Conservation (phyloP, 2,329 filamentous ascomycete genomes). For the Teratosphaeria gauchensis region DNA sequence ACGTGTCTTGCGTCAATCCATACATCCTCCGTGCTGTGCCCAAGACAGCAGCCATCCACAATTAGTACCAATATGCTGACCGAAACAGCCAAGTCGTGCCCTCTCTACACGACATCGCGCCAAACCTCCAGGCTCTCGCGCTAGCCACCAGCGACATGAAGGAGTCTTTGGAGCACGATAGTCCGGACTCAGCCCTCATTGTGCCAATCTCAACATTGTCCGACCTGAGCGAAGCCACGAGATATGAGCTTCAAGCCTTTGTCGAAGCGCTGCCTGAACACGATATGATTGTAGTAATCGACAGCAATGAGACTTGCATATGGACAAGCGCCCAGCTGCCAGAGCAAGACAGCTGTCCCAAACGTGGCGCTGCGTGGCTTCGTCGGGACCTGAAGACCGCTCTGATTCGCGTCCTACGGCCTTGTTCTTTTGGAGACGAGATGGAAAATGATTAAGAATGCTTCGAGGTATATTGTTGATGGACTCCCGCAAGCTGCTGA, state of each 20-base stretch:
- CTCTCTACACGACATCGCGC: constrained; percentile 3
- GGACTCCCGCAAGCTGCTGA: background rate
- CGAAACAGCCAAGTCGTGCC: constrained; percentile 4
- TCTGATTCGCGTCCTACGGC: background rate
- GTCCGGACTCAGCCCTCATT: background rate
- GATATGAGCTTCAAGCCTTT: background rate
- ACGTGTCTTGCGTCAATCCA: background rate
- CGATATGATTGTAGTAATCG: constrained; percentile 2
- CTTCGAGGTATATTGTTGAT: background rate
- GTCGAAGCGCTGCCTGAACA: background rate
- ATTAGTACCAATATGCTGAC: background rate
- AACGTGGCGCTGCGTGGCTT: background rate
- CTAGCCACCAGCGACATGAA: background rate
- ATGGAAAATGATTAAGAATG: background rate
- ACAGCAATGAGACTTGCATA: background rate
- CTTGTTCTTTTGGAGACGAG: background rate
- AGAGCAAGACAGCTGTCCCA: background rate
- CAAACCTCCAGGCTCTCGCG: constrained; percentile 8
- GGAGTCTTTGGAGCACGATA: background rate
- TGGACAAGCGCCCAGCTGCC: constrained; percentile 3
- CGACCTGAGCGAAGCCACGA: background rate
- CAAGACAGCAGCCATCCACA: background rate
- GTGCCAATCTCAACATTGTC: background rate
- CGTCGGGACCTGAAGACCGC: background rate
- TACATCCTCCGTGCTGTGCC: too few species aligned